These are phyloP conservation scores for Spergularia marina DNA, from an alignment of 148 eudicot genomes.

Conservation along the genomic window DNA sequence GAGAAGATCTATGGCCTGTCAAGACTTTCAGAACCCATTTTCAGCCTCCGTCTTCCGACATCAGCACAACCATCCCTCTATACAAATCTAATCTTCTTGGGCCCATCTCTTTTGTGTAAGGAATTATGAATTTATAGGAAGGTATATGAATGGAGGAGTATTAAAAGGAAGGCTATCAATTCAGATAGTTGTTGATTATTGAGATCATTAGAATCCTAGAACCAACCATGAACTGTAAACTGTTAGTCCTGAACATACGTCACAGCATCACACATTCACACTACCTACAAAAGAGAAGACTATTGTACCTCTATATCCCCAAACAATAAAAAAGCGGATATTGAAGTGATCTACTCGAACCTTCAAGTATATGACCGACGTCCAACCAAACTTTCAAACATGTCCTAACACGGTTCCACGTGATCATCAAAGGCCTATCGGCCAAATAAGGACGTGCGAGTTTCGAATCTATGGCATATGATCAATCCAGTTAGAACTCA, in stretches of 20 bases:
- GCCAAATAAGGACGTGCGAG: not conserved
- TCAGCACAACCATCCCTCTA: not conserved
- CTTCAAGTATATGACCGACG: not conserved
- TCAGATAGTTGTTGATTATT: not conserved
- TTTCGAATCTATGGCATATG: not conserved
- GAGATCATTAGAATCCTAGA: not conserved
- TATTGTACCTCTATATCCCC: not conserved
- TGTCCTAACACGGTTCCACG: not conserved
- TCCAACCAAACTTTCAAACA: not conserved
- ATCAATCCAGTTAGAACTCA: not conserved
- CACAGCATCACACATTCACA: not conserved
- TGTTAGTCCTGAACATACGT: not conserved
- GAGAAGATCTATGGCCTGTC: not conserved
- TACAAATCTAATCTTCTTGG: too few species aligned
- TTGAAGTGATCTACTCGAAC: not conserved
- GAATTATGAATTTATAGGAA: too few species aligned
- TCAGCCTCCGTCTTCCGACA: not conserved
- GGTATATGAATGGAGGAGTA: too few species aligned
- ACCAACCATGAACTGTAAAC: not conserved
- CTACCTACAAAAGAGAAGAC: not conserved
- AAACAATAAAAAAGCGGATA: not conserved
- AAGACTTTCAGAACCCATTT: not conserved
- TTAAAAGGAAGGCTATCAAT: not conserved
- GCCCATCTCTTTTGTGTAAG: too few species aligned
- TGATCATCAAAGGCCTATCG: not conserved